Evolutionary conservation across 805 yeast species (phyloP).

Genomic region (Candida yuanshanica): DNA sequence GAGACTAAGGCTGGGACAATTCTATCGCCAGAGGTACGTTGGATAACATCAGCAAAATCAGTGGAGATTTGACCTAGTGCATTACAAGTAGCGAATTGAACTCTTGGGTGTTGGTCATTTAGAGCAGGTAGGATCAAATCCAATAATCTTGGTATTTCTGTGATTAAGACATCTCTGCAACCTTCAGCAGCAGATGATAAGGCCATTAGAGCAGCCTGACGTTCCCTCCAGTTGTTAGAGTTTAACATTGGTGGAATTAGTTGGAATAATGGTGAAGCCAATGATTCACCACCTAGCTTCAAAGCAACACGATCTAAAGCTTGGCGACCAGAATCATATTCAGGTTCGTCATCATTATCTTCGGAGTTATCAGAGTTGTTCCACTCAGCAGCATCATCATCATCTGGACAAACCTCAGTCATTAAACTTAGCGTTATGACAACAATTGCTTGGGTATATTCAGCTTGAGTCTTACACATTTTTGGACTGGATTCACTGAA

Average conservation of each 20-base stretch:
- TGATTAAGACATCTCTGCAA: constrained; percentile 79
- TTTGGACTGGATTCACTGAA: constrained; percentile 91
- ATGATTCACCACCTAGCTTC: constrained; percentile 72
- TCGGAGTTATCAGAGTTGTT: constrained; percentile 71
- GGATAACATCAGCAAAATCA: constrained; percentile 88
- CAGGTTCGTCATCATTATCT: constrained; percentile 80
- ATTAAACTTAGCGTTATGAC: constrained; percentile 72
- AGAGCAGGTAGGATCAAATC: constrained; percentile 84
- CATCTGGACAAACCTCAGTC: constrained; percentile 88
- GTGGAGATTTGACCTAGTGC: constrained; percentile 96
- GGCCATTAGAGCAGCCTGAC: constrained; percentile 97
- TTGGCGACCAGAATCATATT: constrained; percentile 89
- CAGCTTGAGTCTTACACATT: constrained; percentile 81
- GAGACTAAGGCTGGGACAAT: constrained; percentile 86
- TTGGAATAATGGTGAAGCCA: constrained; percentile 84
- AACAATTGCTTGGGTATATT: constrained; percentile 68
- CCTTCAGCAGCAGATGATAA: constrained; percentile 97
- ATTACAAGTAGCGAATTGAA: constrained; percentile 95
- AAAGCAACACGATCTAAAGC: constrained; percentile 88
- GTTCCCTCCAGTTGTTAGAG: constrained; percentile 82
- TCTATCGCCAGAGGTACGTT: constrained; percentile 69
- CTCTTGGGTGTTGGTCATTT: constrained; percentile 85
- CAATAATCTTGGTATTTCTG: constrained; percentile 74
- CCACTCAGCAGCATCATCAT: constrained; percentile 88
- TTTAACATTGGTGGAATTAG: constrained; percentile 78